Evolutionary conservation across 2,329 filamentous ascomycete genomes (phyloP).

Genomic region (Colletotrichum sp.): DNA sequence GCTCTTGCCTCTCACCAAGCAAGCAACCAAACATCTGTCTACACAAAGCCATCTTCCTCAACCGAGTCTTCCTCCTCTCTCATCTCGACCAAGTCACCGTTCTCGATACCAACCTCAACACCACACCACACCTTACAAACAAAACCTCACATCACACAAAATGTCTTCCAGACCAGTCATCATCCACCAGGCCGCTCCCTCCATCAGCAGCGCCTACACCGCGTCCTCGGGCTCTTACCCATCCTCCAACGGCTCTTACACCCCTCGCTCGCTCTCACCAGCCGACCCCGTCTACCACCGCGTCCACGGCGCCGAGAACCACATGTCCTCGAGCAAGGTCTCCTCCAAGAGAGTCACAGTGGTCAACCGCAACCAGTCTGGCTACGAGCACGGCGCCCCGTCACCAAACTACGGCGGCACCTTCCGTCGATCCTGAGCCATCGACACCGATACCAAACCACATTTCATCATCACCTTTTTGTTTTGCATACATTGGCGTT

Average conservation of each 20-base stretch:
- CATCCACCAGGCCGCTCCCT: slow-evolving; percentile 37
- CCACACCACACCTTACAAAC: background rate
- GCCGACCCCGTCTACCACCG: slow-evolving; percentile 26
- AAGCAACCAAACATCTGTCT: background rate
- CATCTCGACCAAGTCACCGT: background rate
- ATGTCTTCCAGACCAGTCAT: slow-evolving; percentile 28
- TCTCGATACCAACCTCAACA: background rate
- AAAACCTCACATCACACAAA: background rate
- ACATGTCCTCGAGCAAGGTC: slow-evolving; percentile 29
- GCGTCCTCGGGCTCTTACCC: slow-evolving; percentile 24
- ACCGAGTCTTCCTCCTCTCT: background rate
- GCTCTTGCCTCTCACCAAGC: background rate
- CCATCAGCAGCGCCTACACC: slow-evolving; percentile 31
- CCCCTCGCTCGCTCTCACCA: slow-evolving; percentile 9
- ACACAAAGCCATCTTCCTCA: background rate
- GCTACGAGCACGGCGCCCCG: slow-evolving; percentile 34
- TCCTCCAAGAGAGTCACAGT: slow-evolving; percentile 34
- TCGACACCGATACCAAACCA: background rate
- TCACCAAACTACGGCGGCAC: slow-evolving; percentile 30
- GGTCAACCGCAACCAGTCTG: slow-evolving; percentile 35
- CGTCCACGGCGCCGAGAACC: slow-evolving; percentile 35
- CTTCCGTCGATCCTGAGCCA: background rate
- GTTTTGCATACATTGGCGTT: background rate
- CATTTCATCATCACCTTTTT: background rate
- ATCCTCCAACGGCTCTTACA: slow-evolving; percentile 3